phyloP scores from a whole-genome alignment of 129 eudicot species.

The Arctium minus region DNA sequence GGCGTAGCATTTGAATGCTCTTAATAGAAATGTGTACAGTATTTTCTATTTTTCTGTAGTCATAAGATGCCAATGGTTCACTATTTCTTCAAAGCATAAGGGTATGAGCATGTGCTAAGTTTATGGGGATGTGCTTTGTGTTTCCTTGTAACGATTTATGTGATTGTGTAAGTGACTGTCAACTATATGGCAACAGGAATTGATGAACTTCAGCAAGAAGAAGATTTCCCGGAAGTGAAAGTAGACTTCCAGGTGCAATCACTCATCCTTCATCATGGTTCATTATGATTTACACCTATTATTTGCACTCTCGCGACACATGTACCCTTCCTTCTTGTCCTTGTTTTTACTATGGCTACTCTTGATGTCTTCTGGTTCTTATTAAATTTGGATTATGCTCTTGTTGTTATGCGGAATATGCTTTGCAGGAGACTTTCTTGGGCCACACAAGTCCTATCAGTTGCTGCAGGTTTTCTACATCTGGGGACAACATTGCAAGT shows the following conservation, averaged over 20 bases:
- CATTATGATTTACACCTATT: neutral
- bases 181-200: conserved; percentile 37
- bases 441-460: conserved; percentile 98
- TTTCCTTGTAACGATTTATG: neutral
- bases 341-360: neutral
- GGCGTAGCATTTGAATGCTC: neutral
- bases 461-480: conserved; percentile 88
- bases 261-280: conserved; percentile 8
- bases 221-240: conserved; percentile 87
- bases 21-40: neutral
- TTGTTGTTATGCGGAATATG: conserved; percentile 11
- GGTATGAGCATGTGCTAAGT: neutral
- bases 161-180: conserved; percentile 5
- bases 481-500: conserved; percentile 97
- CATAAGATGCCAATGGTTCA: neutral
- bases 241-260: conserved; percentile 64
- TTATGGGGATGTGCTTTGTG: neutral
- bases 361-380: conserved; percentile 1
- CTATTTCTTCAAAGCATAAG: neutral
- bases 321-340: neutral
- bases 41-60: neutral
- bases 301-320: neutral
- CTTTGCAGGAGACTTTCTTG: conserved; percentile 75
- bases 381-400: neutral
- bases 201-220: conserved; percentile 54